A percentile compares a stretch with the other conserved stretches of the same genome.
Evolutionary conservation across 208 protist species (phyloP).

Genomic region (Angomonas deanei): DNA sequence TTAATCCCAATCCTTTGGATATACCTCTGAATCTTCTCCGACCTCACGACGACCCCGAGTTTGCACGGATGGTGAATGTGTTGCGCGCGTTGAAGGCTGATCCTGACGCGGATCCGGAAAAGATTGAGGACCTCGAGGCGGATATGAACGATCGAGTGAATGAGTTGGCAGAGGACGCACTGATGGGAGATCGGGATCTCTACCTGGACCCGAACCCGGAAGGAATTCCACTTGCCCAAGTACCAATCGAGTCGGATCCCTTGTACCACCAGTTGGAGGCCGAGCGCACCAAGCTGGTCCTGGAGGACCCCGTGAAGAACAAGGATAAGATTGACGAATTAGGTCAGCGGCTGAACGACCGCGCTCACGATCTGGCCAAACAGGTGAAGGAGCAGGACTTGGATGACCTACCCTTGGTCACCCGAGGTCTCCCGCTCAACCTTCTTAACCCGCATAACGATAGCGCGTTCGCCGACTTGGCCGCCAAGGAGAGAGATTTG

Average conservation of each 20-base stretch:
- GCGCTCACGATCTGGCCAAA: conserved; percentile 68
- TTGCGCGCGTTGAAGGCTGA: conserved; percentile 50
- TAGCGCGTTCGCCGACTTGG: conserved; percentile 43
- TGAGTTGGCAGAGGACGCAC: conserved; percentile 50
- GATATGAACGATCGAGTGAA: conserved; percentile 66
- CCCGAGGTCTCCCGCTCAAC: conserved; percentile 47
- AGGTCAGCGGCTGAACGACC: conserved; percentile 65
- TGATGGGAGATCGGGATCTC: conserved; percentile 32
- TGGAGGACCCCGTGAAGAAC: conserved; percentile 54
- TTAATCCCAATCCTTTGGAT: conserved; percentile 13
- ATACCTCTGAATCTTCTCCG: conserved; percentile 56
- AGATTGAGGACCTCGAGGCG: conserved; percentile 54
- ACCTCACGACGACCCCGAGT: conserved; percentile 62
- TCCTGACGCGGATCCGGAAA: conserved; percentile 36
- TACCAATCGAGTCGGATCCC: conserved; percentile 53
- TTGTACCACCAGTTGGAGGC: conserved; percentile 66
- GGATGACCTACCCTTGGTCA: conserved; percentile 1
- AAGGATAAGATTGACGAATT: conserved; percentile 55
- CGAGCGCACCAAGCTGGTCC: conserved; percentile 63
- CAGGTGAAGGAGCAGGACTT: conserved; percentile 51
- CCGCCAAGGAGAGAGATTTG: conserved; percentile 3
- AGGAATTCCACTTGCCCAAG: conserved; percentile 40
- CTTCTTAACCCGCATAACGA: conserved; percentile 58
- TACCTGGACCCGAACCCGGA: conserved; percentile 58
- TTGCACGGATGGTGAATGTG: conserved; percentile 42